phyloP scores from a whole-genome alignment of 176 grass and related monocot genomes.

The Ananas comosus region DNA sequence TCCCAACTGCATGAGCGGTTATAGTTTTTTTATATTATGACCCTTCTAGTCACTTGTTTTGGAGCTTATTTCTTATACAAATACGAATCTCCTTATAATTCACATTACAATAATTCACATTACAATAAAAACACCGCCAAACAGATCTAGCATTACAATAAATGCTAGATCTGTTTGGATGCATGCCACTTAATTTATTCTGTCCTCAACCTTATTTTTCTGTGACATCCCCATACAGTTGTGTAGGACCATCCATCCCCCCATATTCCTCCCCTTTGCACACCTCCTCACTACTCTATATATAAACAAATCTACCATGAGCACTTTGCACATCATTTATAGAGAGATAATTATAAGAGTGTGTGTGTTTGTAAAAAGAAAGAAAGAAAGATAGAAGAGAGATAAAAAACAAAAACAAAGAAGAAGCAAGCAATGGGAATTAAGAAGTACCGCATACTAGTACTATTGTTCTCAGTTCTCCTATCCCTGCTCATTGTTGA shows the following conservation, averaged over 20 bases:
- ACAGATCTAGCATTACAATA: too few relatives aligned
- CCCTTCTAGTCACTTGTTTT: too few relatives aligned
- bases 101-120: too few relatives aligned
- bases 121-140: too few relatives aligned
- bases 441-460: not conserved
- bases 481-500: not conserved
- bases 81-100: too few relatives aligned
- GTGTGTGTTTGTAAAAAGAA: too few relatives aligned
- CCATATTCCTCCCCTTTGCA: not conserved
- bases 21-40: too few relatives aligned
- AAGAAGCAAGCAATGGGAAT: conserved; percentile 2
- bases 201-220: not conserved
- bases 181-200: not conserved
- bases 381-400: not conserved
- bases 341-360: not conserved
- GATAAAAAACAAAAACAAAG: too few relatives aligned
- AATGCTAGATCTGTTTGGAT: too few relatives aligned
- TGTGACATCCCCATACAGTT: not conserved
- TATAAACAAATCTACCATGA: not conserved
- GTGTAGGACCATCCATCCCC: not conserved
- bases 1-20: too few relatives aligned
- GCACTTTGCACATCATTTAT: not conserved
- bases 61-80: too few relatives aligned
- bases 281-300: not conserved
- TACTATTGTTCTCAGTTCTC: not conserved